Percentiles rank a stretch among this genome's conserved stretches.
phyloP scores from a whole-genome alignment of 257 asterid genomes.

The Petunia secreta region DNA sequence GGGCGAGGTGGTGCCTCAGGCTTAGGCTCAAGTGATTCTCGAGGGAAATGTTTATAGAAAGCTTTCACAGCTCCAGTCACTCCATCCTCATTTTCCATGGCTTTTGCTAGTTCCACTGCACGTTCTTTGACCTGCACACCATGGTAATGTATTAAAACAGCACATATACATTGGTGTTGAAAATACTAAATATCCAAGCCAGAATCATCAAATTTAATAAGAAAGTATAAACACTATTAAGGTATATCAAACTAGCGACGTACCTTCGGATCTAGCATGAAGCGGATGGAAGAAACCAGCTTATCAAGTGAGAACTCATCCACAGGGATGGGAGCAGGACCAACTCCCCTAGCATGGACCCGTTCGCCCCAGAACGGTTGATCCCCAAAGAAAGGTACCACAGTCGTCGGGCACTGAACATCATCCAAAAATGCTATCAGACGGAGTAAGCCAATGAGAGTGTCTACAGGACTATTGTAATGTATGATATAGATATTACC shows the following conservation, averaged over 20 bases:
- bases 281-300: slow-evolving; percentile 74
- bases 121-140: slow-evolving; percentile 62
- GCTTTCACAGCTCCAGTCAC: slow-evolving; percentile 83
- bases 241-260: not conserved
- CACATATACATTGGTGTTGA: not conserved
- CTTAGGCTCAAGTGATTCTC: slow-evolving; percentile 33
- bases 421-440: not conserved
- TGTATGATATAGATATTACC: slow-evolving; percentile 39
- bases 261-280: slow-evolving; percentile 80
- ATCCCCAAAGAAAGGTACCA: slow-evolving; percentile 96
- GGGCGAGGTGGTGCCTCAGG: slow-evolving; percentile 37
- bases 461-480: not conserved
- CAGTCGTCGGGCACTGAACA: slow-evolving; percentile 80
- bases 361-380: slow-evolving; percentile 93
- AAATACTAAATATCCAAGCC: not conserved
- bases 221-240: not conserved
- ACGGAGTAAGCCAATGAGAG: not conserved
- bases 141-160: not conserved
- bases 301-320: slow-evolving; percentile 78
- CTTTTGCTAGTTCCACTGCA: slow-evolving; percentile 70
- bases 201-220: not conserved
- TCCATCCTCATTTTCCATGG: slow-evolving; percentile 91
- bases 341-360: slow-evolving; percentile 85
- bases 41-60: slow-evolving; percentile 68
- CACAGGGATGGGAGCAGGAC: slow-evolving; percentile 87